Base-by-base conservation (phyloP, 345 rosid genomes). In the Acer yangbiense region DNA sequence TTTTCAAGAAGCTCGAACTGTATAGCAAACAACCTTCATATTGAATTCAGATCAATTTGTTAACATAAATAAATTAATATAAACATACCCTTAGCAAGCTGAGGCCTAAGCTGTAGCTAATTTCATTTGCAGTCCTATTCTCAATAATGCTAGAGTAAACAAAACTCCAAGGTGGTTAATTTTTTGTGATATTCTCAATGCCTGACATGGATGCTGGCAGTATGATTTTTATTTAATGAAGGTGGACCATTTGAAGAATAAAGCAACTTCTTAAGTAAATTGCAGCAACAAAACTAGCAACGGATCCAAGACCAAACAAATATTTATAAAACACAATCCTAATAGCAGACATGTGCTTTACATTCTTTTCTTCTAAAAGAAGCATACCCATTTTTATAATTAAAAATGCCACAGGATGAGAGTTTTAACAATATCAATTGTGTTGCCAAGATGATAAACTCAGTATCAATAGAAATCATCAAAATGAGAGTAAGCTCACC, bases 401-500 rank as follows among this genome's bases (percentile, higher is more conserved):
- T 20, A 60, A 8, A 58, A n/a, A 7, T 60, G 25, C 64, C 11
- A 60, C 9, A 14, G 64, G 16, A n/a, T 66, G 50, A 7, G 35
- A 69, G 57, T 68, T 66, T 68, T 18, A 48, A 16, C 41, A 21
- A 50, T 46, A 68, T 39, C 55, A 12, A 46, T 48, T 21, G 29
- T 46, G 32, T 12, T 13, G 12, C 5, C 18, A 69, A 21, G 72
- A 39, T 46, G 20, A 29, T 25, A 74, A 64, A 46, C 48, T 18
- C 1, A 13, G 41, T n/a, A 25, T 23, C 44, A 46, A 2, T 6
- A 9, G 43, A 43, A 73, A 35, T 62, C 58, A 62, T 17, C 41
- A 39, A n/a, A 61, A 27, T 60, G n/a, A 73, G 61, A 73, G 76
- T 44, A 2, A 73, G 17, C 68, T 41, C 68, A 25, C 41, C 68